Evolutionary conservation across 108 stramenopile species (phyloP), one percentile per base, ranked within the genome.

Genomic region (Fistulifera pelliculosa): DNA sequence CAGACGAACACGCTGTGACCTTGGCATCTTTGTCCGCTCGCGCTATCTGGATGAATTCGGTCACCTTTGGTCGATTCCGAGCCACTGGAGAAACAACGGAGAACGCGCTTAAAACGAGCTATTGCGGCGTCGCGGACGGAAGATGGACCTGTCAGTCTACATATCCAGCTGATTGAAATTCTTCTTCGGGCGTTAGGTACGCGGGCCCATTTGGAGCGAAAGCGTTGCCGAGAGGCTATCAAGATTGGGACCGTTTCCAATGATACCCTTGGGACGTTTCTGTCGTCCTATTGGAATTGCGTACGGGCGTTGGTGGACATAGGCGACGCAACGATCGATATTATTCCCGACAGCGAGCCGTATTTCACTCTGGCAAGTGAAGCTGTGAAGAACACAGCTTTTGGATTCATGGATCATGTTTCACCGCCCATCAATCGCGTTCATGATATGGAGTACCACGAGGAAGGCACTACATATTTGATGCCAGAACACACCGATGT

Each of bases 301-400:
- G 43, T 76, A 6, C 40, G 68, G 3, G 48, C 69, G 6, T 64
- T 79, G 41, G 74, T 79, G 2, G 64, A 61, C 28, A 62, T 79
- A 52, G 78, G 71, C 27, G 71, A 75, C 35, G 28, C 61, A 10
- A 49, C 69, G 14, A 47, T 70, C 27, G 60, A 65, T 24, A 50
- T 56, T 12, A n/a, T n/a, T n/a, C 74, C 74, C 4, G 35, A 44
- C 24, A 75, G 7, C 6, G 56, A 57, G 13, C 56, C 22, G 24
- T 57, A 38, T 38, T 42, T 42, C 7, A 38, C 19, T 16, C 27
- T 57, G 41, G 56, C 56, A 45, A 45, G 44, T 11, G 44, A 17
- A 17, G 44, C 21, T 17, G 44, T 45, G 19, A 45, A 45, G 21
- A 45, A 45, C 21, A 45, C 21, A 19, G 44, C 7, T 19, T 19